Evolutionary conservation across 148 eudicot genomes (phyloP).

Genomic region (Cornus suecica): DNA sequence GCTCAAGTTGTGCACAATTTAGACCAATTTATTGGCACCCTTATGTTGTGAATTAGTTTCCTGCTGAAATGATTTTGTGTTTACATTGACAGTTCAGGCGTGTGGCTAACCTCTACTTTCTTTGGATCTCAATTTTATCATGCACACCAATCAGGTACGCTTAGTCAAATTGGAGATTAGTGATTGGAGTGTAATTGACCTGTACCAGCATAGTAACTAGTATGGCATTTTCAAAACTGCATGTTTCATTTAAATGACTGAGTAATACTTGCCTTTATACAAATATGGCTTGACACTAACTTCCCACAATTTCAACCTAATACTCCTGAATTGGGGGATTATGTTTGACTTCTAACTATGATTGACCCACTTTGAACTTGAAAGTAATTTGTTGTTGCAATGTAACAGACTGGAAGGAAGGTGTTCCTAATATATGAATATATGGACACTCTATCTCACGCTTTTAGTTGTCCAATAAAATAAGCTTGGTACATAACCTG

Average conservation of each 20-base stretch:
- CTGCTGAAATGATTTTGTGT: slow-evolving; percentile 18
- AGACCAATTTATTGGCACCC: neutral
- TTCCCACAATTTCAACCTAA: neutral
- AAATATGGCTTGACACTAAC: neutral
- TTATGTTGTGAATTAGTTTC: neutral
- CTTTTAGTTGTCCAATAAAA: neutral
- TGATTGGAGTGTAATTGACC: neutral
- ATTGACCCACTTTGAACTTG: neutral
- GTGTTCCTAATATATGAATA: neutral
- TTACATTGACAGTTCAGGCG: slow-evolving; percentile 76
- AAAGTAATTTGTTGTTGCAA: neutral
- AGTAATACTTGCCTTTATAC: neutral
- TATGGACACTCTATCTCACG: neutral
- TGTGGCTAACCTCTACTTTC: slow-evolving; percentile 88
- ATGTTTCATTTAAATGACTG: neutral
- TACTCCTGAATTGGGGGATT: neutral
- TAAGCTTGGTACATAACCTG: neutral
- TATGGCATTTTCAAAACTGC: neutral
- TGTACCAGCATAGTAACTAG: neutral
- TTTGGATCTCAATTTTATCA: slow-evolving; percentile 72
- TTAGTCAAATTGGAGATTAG: neutral
- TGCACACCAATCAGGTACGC: slow-evolving; percentile 75
- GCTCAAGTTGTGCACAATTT: neutral
- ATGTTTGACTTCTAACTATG: no score
- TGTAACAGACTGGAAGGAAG: neutral